Conservation (phyloP, 495 filamentous ascomycete species). For the Daldinia bambusicola region DNA sequence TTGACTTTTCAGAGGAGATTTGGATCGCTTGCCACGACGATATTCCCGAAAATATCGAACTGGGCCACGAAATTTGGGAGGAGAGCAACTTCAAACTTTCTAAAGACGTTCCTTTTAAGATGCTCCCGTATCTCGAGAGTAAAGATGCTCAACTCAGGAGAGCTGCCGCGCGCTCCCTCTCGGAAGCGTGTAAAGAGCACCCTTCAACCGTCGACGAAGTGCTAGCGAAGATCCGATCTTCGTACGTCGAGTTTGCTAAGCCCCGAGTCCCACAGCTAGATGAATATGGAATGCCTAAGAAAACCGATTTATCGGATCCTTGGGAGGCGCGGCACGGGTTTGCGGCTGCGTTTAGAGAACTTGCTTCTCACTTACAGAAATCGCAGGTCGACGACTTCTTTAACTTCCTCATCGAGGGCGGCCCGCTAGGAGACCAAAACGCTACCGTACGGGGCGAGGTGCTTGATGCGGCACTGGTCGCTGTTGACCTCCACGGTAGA, state of each 20-base stretch:
- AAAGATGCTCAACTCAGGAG: constrained; percentile 81
- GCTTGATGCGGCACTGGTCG: constrained; percentile 87
- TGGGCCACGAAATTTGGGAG: constrained; percentile 91
- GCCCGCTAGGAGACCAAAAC: constrained; percentile 84
- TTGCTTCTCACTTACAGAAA: constrained; percentile 74
- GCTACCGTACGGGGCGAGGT: constrained; percentile 82
- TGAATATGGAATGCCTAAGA: constrained; percentile 91
- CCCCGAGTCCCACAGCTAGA: constrained; percentile 84
- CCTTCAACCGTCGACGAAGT: constrained; percentile 59
- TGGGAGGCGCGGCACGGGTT: constrained; percentile 92
- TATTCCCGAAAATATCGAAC: constrained; percentile 83
- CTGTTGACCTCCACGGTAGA: constrained; percentile 82
- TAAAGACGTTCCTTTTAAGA: constrained; percentile 68
- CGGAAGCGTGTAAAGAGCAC: constrained; percentile 71
- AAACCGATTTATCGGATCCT: constrained; percentile 81
- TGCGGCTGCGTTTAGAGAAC: constrained; percentile 83
- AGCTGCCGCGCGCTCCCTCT: constrained; percentile 84
- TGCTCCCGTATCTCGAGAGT: constrained; percentile 82
- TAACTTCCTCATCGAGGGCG: constrained; percentile 82
- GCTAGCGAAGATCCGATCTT: constrained; percentile 69
- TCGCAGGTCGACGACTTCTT: constrained; percentile 78
- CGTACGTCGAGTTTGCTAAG: constrained; percentile 81
- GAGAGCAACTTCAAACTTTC: constrained; percentile 82
- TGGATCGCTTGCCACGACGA: constrained; percentile 95
- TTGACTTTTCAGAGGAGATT: constrained; percentile 86